Evolutionary conservation across 805 yeast species (phyloP), one percentile per base, ranked within the genome.

Genomic region (Debaryomyces hansenii): DNA sequence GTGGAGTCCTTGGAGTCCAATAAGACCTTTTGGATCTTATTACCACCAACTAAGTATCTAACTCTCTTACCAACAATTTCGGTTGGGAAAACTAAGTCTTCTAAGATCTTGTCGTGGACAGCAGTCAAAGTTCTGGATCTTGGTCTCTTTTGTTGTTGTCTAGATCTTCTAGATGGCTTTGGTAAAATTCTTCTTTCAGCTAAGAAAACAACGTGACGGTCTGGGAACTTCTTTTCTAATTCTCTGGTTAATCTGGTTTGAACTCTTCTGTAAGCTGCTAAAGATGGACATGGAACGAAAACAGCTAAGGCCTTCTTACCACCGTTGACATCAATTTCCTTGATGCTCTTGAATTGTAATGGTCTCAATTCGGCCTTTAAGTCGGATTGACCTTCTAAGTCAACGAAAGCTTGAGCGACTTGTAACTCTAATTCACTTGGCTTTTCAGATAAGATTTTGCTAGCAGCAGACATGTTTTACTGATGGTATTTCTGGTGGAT

Each of bases 111-210:
- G 81, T 94, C 98, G 79, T 92, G 99, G 63, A 92, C 99, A 72
- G 97, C 90, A 65, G 97, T 85, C 77, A 94, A 84, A 70, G 99
- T 92, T 87, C 99, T 90, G 68, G 98, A 91, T 83, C 96, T 90
- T 77, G 99, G 99, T 85, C 99, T 91, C 91, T 94, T 91, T 83
- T 94, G 99, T 68, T 75, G 78, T 77, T 85, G 88, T 84, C 90
- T 89, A 55, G 96, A 82, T 71, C 85, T 80, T 82, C 98, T 90
- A 70, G 95, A 88, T 76, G 98, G 97, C 85, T 90, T 92, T 81
- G 98, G 97, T 74, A 94, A 84, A 81, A 92, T 94, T 82, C 97
- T 90, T 83, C 99, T 90, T 84, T 92, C 98, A 73, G 97, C 98
- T 74, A 92, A 85, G 90, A 92, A 90, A 67, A 94, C 92, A 77